phyloP scores from a whole-genome alignment of 2,329 filamentous ascomycete genomes.

The Penicillium verrucosum region DNA sequence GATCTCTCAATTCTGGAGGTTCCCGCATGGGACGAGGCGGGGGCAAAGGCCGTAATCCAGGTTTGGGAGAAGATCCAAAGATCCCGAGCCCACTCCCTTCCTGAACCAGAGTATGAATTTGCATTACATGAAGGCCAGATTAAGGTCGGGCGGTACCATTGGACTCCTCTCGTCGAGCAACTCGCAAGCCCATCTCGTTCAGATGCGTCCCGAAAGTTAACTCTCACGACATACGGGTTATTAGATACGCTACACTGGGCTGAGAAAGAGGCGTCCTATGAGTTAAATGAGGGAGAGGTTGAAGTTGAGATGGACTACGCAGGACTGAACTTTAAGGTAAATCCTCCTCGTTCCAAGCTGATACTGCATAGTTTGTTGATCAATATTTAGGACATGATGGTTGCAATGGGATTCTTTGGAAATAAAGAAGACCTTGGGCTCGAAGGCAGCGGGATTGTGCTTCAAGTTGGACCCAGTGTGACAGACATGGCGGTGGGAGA shows the following conservation, averaged over 20 bases:
- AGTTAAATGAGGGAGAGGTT: background rate
- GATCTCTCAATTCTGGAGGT: conserved; percentile 13
- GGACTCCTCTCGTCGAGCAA: conserved; percentile 6
- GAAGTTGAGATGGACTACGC: conserved; percentile 15
- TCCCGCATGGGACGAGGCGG: background rate
- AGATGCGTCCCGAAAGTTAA: background rate
- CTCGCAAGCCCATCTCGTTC: background rate
- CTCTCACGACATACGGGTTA: conserved; percentile 6
- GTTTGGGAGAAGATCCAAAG: conserved; percentile 7
- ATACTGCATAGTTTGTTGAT: background rate
- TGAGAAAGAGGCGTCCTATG: background rate
- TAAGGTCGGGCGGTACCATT: conserved; percentile 13
- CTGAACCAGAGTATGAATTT: conserved; percentile 11
- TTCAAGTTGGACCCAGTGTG: conserved; percentile 26
- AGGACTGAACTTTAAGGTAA: conserved; percentile 16
- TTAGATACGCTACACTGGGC: conserved; percentile 8
- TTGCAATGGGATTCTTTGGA: conserved; percentile 33
- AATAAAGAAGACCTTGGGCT: conserved; percentile 25
- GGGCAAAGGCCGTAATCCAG: background rate
- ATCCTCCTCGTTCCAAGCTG: background rate
- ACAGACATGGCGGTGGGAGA: conserved; percentile 29
- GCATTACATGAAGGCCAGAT: conserved; percentile 1
- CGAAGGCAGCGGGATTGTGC: conserved; percentile 35
- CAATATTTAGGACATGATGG: conserved; percentile 16
- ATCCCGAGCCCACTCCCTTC: background rate